Conservation (phyloP, 192 early-diverging fungal genomes). For the Coemansia sp. region DNA sequence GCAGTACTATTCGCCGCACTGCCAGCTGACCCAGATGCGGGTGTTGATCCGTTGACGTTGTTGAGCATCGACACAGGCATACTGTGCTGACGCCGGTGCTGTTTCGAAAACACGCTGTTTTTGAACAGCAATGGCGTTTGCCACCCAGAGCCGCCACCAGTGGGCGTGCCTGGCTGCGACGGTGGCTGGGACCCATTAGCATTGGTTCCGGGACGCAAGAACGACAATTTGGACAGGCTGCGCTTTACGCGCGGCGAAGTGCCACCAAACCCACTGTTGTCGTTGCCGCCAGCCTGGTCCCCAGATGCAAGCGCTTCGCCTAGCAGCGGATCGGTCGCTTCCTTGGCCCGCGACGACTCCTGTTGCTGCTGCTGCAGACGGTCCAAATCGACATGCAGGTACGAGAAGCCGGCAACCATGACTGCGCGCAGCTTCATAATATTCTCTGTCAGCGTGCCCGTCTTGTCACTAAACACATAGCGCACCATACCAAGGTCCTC, state of each 20-base stretch:
- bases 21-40: neutral
- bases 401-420: conserved; percentile 59
- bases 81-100: conserved; percentile 44
- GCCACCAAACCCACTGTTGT: neutral
- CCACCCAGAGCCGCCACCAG: neutral
- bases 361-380: conserved; percentile 18
- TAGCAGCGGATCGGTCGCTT: neutral
- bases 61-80: conserved; percentile 20
- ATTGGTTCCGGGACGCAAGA: conserved; percentile 8
- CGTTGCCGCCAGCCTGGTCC: neutral
- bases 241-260: conserved; percentile 1
- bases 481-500: conserved; percentile 87
- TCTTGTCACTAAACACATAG: conserved; percentile 90
- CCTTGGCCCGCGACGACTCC: neutral
- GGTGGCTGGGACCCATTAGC: too few species aligned
- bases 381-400: conserved; percentile 59
- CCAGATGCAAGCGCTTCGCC: neutral
- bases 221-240: conserved; percentile 17
- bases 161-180: neutral
- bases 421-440: conserved; percentile 75
- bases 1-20: neutral
- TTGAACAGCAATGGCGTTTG: conserved; percentile 20
- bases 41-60: neutral
- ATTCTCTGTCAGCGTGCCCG: conserved; percentile 85
- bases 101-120: conserved; percentile 7